Evolutionary conservation across 2,329 filamentous ascomycete species (phyloP).

Genomic region (Verticillium tricorpus): DNA sequence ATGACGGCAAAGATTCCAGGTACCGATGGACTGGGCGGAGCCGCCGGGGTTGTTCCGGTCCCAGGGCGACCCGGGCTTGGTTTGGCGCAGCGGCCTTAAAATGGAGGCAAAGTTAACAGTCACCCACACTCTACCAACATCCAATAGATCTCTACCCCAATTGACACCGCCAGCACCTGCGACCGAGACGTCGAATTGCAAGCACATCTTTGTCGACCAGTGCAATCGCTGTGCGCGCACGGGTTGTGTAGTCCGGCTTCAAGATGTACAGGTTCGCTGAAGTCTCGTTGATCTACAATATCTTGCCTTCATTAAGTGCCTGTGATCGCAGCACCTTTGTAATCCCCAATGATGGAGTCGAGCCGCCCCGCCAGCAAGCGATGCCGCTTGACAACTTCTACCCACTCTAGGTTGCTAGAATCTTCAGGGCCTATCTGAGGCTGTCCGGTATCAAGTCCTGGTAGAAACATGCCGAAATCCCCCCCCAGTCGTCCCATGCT

Average conservation of each 20-base stretch:
- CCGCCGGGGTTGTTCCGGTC: not conserved
- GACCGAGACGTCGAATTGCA: no score
- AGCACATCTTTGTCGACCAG: no score
- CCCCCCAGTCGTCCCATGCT: constrained; percentile 86
- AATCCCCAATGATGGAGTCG: constrained; percentile 61
- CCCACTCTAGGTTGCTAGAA: constrained; percentile 59
- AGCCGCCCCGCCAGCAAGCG: constrained; percentile 75
- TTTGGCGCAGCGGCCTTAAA: not conserved
- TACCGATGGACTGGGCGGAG: constrained; percentile 3
- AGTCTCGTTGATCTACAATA: not conserved
- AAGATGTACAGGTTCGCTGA: not conserved
- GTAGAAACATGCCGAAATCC: constrained; percentile 87
- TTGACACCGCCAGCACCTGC: no score
- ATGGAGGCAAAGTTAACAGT: no score
- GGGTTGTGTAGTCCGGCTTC: no score
- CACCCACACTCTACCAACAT: no score
- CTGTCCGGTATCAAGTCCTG: constrained; percentile 40
- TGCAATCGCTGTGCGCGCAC: no score
- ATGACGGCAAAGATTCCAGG: not conserved
- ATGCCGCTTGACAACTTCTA: constrained; percentile 84
- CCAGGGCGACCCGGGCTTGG: not conserved
- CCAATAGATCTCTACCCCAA: no score
- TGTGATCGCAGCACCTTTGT: constrained; percentile 23
- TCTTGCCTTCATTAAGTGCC: not conserved
- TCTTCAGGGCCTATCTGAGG: constrained; percentile 25